phyloP scores from a whole-genome alignment of 768 basidiomycete species.

The Trametes punicea region DNA sequence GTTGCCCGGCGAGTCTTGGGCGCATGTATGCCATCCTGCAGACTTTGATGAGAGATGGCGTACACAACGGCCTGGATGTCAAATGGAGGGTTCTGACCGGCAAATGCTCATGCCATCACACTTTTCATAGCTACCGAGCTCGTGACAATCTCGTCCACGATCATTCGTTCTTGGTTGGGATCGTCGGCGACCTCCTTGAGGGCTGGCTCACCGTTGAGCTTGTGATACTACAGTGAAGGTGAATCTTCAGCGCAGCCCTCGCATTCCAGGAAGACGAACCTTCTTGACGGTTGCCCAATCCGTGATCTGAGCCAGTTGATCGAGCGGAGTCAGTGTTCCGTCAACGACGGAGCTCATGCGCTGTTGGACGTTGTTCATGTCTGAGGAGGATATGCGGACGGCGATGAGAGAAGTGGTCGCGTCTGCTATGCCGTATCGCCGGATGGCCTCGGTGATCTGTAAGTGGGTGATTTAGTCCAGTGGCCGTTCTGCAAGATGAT shows the following conservation, averaged over 20 bases:
- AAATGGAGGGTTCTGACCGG: background rate
- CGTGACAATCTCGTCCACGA: constrained; percentile 65
- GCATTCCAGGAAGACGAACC: constrained; percentile 39
- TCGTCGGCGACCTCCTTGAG: constrained; percentile 36
- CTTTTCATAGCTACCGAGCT: constrained; percentile 82
- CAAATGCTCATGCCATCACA: constrained; percentile 48
- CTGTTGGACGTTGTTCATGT: constrained; percentile 40
- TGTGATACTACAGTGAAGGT: constrained; percentile 53
- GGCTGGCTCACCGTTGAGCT: constrained; percentile 54
- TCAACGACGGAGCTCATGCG: constrained; percentile 56
- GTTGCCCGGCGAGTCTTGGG: too few species aligned
- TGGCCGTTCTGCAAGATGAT: background rate
- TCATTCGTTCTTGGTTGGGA: constrained; percentile 33
- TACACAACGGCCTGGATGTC: too few species aligned
- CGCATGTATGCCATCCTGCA: too few species aligned
- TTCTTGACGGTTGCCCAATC: constrained; percentile 77
- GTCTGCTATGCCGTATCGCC: constrained; percentile 80
- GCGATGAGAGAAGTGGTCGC: constrained; percentile 63
- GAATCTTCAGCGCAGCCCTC: background rate
- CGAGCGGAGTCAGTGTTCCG: constrained; percentile 52
- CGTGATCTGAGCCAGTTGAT: constrained; percentile 43
- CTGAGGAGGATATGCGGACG: constrained; percentile 55
- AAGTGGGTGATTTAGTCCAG: background rate
- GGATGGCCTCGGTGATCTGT: constrained; percentile 86
- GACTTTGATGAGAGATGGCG: too few species aligned